A percentile compares a stretch with the other conserved stretches of the same genome.
These are phyloP conservation scores for Porpolomopsis calyptriformis DNA, from an alignment of 768 basidiomycete genomes.

Conservation along the genomic window DNA sequence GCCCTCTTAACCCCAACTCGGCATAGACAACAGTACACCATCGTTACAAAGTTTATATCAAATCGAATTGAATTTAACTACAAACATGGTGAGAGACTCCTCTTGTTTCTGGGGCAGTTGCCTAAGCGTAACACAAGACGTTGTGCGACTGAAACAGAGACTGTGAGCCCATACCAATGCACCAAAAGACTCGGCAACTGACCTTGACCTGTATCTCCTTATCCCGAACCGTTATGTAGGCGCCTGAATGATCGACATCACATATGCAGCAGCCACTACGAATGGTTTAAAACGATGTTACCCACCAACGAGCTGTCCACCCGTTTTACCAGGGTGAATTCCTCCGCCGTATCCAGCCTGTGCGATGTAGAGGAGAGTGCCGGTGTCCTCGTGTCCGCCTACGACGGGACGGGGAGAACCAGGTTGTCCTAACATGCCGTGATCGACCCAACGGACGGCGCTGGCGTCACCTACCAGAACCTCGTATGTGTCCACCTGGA, in stretches of 20 bases:
- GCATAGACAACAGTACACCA: background rate
- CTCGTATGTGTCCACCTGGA: constrained; percentile 53
- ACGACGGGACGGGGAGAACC: constrained; percentile 44
- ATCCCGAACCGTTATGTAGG: constrained; percentile 39
- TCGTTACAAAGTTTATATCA: background rate
- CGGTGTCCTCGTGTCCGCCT: constrained; percentile 55
- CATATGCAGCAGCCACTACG: background rate
- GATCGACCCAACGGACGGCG: constrained; percentile 48
- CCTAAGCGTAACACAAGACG: background rate
- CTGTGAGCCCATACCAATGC: background rate
- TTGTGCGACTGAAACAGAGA: background rate
- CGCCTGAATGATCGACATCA: constrained; percentile 24
- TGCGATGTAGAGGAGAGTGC: constrained; percentile 49
- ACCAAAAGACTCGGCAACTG: background rate
- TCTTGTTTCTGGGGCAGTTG: no score
- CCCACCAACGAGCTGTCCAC: constrained; percentile 41
- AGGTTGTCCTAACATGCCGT: constrained; percentile 30
- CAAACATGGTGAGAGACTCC: no score
- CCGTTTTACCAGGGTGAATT: constrained; percentile 56
- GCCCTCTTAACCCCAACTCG: no score
- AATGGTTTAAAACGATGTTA: constrained; percentile 1
- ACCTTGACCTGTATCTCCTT: constrained; percentile 6
- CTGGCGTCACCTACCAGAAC: constrained; percentile 55
- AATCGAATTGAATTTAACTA: no score
- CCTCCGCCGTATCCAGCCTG: constrained; percentile 43